These are phyloP conservation scores for Torulaspora gathmanii DNA, from an alignment of 805 yeast species.

Conservation along the genomic window DNA sequence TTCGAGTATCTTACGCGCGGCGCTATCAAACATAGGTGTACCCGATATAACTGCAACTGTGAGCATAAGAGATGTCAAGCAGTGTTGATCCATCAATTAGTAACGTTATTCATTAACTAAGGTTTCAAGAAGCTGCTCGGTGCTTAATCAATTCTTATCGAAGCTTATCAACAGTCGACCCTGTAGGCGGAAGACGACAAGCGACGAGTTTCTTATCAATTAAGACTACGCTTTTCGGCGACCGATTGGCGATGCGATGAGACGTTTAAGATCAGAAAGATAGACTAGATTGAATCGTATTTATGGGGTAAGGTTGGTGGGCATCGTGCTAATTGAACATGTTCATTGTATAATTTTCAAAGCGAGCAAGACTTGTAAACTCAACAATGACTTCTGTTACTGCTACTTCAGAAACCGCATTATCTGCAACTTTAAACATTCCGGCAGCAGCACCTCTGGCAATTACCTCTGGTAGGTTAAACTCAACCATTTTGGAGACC, in stretches of 20 bases:
- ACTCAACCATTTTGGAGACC: constrained; percentile 58
- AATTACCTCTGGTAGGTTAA: constrained; percentile 41
- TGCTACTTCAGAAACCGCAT: constrained; percentile 2
- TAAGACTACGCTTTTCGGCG: not conserved
- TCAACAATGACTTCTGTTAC: constrained; percentile 2
- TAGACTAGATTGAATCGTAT: not conserved
- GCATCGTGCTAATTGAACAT: too few species aligned
- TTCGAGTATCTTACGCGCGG: not conserved
- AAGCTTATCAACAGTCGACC: not conserved
- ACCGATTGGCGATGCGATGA: constrained; percentile 4
- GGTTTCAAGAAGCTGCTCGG: too few species aligned
- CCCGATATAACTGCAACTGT: not conserved
- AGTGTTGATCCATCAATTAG: too few species aligned
- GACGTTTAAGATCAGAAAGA: not conserved
- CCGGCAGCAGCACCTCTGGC: constrained; percentile 28
- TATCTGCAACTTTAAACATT: constrained; percentile 15
- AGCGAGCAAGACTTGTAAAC: not conserved
- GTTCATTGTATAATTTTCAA: too few species aligned
- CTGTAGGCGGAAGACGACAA: not conserved
- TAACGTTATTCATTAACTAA: too few species aligned
- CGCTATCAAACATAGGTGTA: not conserved
- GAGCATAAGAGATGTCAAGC: too few species aligned
- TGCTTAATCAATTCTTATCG: not conserved
- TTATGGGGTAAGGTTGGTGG: not conserved
- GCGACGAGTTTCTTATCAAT: constrained; percentile 2